Conservation (phyloP, 2,329 filamentous ascomycete species). For the Aureobasidium leucospermi region DNA sequence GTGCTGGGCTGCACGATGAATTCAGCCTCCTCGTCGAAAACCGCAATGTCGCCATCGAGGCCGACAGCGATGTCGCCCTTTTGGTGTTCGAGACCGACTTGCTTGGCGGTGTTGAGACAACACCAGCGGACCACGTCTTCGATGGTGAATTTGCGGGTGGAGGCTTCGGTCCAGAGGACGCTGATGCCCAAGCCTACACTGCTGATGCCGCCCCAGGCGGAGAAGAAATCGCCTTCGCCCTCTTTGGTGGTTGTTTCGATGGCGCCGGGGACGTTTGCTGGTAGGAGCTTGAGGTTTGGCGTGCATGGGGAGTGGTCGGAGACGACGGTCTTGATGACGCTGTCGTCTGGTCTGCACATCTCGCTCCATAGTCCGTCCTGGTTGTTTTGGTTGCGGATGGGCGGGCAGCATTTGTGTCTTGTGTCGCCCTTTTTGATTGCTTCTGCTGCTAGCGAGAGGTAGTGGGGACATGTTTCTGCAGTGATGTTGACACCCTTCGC, state of each 20-base stretch:
- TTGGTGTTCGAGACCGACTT: conserved; percentile 72
- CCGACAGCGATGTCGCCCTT: conserved; percentile 79
- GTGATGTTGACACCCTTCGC: conserved; percentile 73
- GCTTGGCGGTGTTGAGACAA: conserved; percentile 74
- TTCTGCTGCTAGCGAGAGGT: conserved; percentile 77
- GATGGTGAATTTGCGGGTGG: conserved; percentile 49
- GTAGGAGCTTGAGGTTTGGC: conserved; percentile 83
- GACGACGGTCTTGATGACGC: conserved; percentile 84
- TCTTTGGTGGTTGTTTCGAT: conserved; percentile 26
- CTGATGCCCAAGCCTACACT: conserved; percentile 87
- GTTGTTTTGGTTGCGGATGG: conserved; percentile 74
- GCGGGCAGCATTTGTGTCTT: conserved; percentile 89
- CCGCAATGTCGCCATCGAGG: conserved; percentile 82
- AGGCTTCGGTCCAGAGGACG: conserved; percentile 74
- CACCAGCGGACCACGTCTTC: conserved; percentile 81
- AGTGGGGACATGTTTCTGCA: conserved; percentile 94
- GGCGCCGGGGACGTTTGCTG: conserved; percentile 54
- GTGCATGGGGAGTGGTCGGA: conserved; percentile 96
- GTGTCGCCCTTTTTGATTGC: conserved; percentile 78
- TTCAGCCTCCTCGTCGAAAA: conserved; percentile 77
- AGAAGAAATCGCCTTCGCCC: conserved; percentile 76
- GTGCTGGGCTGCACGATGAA: conserved; percentile 65
- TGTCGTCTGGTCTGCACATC: conserved; percentile 54
- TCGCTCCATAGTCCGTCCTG: conserved; percentile 85
- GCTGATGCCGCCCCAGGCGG: conserved; percentile 92